These are phyloP conservation scores for Puccinia triticina DNA, from an alignment of 1,284 basidiomycete species.

Conservation along the genomic window DNA sequence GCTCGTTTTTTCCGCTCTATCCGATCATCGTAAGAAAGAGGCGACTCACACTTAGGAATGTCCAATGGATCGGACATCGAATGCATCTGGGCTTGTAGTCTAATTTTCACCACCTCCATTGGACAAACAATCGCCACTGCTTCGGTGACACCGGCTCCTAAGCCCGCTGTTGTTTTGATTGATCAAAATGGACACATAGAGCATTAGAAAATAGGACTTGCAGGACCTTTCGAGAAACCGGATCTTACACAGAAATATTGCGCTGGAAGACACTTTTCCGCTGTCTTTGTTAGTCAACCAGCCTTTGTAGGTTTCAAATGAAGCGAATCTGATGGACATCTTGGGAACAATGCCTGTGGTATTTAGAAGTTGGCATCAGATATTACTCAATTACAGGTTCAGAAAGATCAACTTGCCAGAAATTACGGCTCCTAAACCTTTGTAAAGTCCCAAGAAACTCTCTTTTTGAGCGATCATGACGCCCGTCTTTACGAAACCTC, in stretches of 20 bases:
- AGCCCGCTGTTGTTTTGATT: conserved; percentile 68
- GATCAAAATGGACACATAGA: background rate
- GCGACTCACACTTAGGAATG: conserved; percentile 77
- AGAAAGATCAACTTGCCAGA: conserved; percentile 65
- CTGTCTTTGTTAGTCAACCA: conserved; percentile 75
- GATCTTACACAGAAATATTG: conserved; percentile 68
- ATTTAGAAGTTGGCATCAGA: background rate
- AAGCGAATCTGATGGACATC: conserved; percentile 99
- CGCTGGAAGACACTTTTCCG: conserved; percentile 73
- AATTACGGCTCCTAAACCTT: conserved; percentile 95
- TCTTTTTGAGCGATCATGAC: conserved; percentile 85
- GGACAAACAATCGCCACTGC: conserved; percentile 93
- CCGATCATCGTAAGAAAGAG: background rate
- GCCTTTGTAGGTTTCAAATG: conserved; percentile 91
- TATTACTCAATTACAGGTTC: background rate
- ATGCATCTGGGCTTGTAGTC: conserved; percentile 96
- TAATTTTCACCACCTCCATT: conserved; percentile 99
- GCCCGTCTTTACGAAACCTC: conserved; percentile 92
- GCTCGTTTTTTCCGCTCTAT: background rate
- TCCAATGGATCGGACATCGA: conserved; percentile 95
- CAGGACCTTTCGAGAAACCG: background rate
- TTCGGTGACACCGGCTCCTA: conserved; percentile 91
- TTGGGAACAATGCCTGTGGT: conserved; percentile 80
- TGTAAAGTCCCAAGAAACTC: conserved; percentile 94
- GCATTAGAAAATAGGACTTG: background rate